Conservation (phyloP, 2,329 filamentous ascomycete species). For the Rhexocercosporidium sp. region DNA sequence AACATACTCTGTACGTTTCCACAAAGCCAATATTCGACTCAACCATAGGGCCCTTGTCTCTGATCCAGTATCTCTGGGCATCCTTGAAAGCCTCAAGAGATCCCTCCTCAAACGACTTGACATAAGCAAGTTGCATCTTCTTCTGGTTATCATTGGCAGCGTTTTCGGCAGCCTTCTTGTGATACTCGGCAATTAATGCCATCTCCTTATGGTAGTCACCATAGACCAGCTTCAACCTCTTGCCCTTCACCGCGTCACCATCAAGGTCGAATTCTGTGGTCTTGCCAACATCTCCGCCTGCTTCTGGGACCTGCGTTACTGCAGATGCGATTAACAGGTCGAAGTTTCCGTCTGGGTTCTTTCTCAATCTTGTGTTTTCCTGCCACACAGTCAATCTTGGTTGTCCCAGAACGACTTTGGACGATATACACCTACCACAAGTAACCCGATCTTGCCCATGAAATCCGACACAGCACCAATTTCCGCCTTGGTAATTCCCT, state of each 20-base stretch:
- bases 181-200: conserved; percentile 68
- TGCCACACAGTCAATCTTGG: conserved; percentile 30
- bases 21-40: conserved; percentile 82
- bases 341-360: conserved; percentile 66
- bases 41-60: conserved; percentile 79
- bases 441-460: conserved; percentile 72
- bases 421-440: conserved; percentile 49
- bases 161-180: conserved; percentile 70
- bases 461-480: conserved; percentile 75
- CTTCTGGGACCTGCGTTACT: conserved; percentile 60
- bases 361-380: conserved; percentile 79
- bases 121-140: conserved; percentile 76
- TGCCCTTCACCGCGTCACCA: conserved; percentile 65
- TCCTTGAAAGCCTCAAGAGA: conserved; percentile 81
- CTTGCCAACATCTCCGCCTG: conserved; percentile 72
- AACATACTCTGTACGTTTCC: conserved; percentile 70
- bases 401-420: not conserved
- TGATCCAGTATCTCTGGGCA: conserved; percentile 81
- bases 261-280: conserved; percentile 64
- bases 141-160: conserved; percentile 76
- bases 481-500: conserved; percentile 74
- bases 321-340: conserved; percentile 79
- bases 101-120: conserved; percentile 74
- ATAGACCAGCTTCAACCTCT: conserved; percentile 73
- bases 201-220: conserved; percentile 78